Evolutionary conservation across 2,329 filamentous ascomycete genomes (phyloP).

Genomic region (Talaromyces sp.): DNA sequence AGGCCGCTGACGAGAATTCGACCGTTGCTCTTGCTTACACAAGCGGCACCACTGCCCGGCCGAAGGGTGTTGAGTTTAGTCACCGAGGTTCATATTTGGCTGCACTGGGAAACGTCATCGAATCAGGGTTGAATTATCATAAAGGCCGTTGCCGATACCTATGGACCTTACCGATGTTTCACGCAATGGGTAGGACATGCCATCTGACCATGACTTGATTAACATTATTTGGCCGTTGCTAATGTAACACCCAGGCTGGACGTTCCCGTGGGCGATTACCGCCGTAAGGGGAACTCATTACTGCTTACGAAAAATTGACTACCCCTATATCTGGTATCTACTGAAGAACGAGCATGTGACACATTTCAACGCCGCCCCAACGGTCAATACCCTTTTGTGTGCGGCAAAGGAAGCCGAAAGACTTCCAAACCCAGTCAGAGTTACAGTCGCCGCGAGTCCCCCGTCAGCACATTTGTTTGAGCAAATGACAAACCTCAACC

Average conservation of each 20-base stretch:
- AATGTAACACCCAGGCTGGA: constrained; percentile 57
- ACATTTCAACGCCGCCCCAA: constrained; percentile 94
- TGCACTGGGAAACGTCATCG: constrained; percentile 79
- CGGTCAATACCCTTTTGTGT: constrained; percentile 91
- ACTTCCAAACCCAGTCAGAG: constrained; percentile 69
- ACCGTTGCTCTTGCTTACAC: constrained; percentile 90
- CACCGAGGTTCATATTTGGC: constrained; percentile 86
- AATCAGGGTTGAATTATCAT: constrained; percentile 76
- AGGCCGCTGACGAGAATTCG: constrained; percentile 72
- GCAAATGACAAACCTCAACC: constrained; percentile 83
- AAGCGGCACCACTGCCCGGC: constrained; percentile 83
- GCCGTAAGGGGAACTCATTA: constrained; percentile 93
- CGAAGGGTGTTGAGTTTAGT: constrained; percentile 91
- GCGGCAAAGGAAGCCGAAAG: constrained; percentile 70
- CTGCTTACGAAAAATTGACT: constrained; percentile 92
- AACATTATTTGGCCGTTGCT: too few relatives aligned
- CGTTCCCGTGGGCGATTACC: constrained; percentile 89
- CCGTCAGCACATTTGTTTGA: constrained; percentile 89
- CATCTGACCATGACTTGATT: constrained; percentile 40
- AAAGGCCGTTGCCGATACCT: constrained; percentile 74
- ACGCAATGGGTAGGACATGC: constrained; percentile 52
- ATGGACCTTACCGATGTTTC: constrained; percentile 90
- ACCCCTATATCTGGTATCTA: constrained; percentile 85
- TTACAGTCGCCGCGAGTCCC: constrained; percentile 90
- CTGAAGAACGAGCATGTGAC: constrained; percentile 84